A percentile compares a stretch with the other conserved stretches of the same genome.
Conservation (phyloP, 2,329 filamentous ascomycete species). For the Emmonsiellopsis sp. region DNA sequence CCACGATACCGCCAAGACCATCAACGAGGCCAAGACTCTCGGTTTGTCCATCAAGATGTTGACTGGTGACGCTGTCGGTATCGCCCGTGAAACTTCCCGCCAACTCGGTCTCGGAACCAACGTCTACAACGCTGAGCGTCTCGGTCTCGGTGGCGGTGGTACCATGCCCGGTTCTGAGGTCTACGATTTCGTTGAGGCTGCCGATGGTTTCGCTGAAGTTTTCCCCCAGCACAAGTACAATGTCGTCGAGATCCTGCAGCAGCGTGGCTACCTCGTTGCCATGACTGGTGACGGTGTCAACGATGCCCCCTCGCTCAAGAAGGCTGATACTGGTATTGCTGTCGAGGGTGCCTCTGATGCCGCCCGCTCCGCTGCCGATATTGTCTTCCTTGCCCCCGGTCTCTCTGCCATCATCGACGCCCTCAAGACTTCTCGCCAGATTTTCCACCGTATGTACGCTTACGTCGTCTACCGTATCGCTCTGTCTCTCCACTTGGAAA, state of each 20-base stretch:
- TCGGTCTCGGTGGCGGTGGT: conserved; percentile 80
- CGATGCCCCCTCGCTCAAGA: conserved; percentile 85
- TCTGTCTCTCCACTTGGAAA: conserved; percentile 79
- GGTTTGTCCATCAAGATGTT: conserved; percentile 93
- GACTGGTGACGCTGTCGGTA: conserved; percentile 88
- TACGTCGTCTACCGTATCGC: conserved; percentile 95
- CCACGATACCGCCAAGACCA: conserved; percentile 81
- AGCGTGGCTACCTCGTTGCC: conserved; percentile 85
- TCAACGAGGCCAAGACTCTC: conserved; percentile 79
- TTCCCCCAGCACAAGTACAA: conserved; percentile 95
- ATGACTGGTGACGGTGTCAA: conserved; percentile 97
- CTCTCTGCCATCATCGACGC: conserved; percentile 88
- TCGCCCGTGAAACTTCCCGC: conserved; percentile 82
- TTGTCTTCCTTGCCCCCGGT: conserved; percentile 86
- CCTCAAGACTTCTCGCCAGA: conserved; percentile 84
- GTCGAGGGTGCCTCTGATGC: conserved; percentile 88
- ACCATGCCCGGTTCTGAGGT: conserved; percentile 91
- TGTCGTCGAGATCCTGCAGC: conserved; percentile 85
- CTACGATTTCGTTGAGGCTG: conserved; percentile 91
- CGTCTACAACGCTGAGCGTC: conserved; percentile 86
- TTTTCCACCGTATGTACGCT: conserved; percentile 95
- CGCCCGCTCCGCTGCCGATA: conserved; percentile 82
- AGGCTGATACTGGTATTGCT: conserved; percentile 92
- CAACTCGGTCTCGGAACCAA: conserved; percentile 88
- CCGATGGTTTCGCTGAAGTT: conserved; percentile 88